Evolutionary conservation across 2,329 filamentous ascomycete species (phyloP).

Genomic region (Thermoascus crustaceus): DNA sequence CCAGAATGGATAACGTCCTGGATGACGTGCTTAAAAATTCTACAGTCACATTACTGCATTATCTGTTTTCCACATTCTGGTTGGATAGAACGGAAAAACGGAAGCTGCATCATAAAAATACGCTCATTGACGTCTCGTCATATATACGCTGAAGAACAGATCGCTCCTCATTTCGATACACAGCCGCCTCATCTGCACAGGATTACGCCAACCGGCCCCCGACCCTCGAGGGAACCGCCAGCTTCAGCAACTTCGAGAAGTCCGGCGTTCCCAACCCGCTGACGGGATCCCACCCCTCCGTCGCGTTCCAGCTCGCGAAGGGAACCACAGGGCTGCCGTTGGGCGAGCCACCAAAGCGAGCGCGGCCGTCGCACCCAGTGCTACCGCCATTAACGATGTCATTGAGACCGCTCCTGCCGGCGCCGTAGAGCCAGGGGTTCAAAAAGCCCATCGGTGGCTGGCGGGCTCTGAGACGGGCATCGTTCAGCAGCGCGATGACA

Average conservation of each 20-base stretch:
- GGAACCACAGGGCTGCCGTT: constrained; percentile 35
- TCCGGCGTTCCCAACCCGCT: constrained; percentile 36
- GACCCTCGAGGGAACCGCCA: constrained; percentile 6
- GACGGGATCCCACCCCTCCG: constrained; percentile 44
- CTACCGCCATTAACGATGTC: constrained; percentile 43
- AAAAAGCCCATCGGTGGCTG: constrained; percentile 49
- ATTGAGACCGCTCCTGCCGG: constrained; percentile 35
- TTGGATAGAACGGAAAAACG: no score
- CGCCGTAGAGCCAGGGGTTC: constrained; percentile 52
- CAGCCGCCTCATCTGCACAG: no score
- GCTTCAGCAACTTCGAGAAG: constrained; percentile 17
- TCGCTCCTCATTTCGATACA: no score
- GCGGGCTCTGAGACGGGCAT: constrained; percentile 46
- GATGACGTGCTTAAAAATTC: no score
- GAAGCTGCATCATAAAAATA: no score
- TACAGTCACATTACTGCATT: no score
- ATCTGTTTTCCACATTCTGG: no score
- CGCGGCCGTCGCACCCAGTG: constrained; percentile 38
- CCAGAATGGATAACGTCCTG: no score
- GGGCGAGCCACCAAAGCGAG: constrained; percentile 33
- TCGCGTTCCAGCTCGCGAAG: constrained; percentile 44
- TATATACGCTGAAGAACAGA: no score
- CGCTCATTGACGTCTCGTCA: no score
- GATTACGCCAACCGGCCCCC: no score
- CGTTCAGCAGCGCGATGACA: constrained; percentile 55